Percentiles rank a stretch among this genome's conserved stretches.
These are phyloP conservation scores for Cenchrus purpureus DNA, from an alignment of 176 grass and related monocot genomes.

Conservation along the genomic window DNA sequence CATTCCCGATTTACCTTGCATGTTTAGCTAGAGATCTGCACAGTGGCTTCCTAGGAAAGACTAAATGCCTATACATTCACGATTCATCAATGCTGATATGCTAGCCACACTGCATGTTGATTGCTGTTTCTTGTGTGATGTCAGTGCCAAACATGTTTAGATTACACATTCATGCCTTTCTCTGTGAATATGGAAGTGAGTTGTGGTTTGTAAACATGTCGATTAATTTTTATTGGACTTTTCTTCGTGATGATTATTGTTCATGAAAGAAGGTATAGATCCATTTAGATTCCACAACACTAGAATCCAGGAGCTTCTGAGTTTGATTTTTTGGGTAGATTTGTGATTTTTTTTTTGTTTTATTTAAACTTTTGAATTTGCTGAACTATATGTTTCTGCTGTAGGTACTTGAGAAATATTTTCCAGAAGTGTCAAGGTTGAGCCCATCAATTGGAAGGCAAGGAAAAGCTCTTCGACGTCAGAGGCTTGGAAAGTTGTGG, in stretches of 20 bases:
- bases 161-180: conserved; percentile 4
- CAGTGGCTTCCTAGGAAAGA: neutral
- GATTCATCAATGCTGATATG: conserved; percentile 3
- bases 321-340: neutral
- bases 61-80: neutral
- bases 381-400: conserved; percentile 7
- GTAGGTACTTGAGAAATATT: conserved; percentile 82
- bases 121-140: neutral
- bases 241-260: neutral
- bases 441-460: conserved; percentile 91
- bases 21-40: conserved; percentile 7
- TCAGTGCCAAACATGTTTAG: conserved; percentile 14
- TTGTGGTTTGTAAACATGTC: neutral
- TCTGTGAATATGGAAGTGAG: neutral
- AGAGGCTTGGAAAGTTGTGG: conserved; percentile 64
- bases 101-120: conserved; percentile 3
- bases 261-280: conserved; percentile 1
- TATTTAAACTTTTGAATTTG: conserved; percentile 16
- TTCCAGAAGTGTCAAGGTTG: conserved; percentile 64
- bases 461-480: conserved; percentile 86
- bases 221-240: neutral
- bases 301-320: neutral
- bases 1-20: neutral
- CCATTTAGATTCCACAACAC: neutral
- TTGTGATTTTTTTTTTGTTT: conserved; percentile 1